These are phyloP conservation scores for Cyclocybe cylindracea DNA, from an alignment of 768 basidiomycete genomes.

Conservation along the genomic window DNA sequence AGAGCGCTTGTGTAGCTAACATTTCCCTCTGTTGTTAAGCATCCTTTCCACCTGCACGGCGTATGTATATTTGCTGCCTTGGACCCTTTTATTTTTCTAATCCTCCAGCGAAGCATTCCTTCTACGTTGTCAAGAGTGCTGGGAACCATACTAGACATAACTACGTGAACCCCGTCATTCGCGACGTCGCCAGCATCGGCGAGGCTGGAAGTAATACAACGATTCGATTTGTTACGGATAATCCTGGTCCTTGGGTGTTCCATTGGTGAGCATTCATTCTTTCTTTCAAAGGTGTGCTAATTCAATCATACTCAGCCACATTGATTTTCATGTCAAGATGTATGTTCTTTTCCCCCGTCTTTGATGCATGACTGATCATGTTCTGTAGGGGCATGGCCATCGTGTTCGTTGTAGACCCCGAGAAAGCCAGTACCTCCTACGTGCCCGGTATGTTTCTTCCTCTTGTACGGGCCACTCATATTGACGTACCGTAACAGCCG, in stretches of 20 bases:
- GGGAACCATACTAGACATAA: background rate
- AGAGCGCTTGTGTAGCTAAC: background rate
- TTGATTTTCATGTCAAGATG: too few species aligned
- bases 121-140: background rate
- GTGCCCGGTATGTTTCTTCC: too few species aligned
- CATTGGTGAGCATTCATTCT: too few species aligned
- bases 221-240: constrained; percentile 2
- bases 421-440: too few species aligned
- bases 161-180: background rate
- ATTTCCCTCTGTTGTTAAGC: background rate
- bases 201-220: background rate
- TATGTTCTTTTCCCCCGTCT: too few species aligned
- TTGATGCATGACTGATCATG: too few species aligned
- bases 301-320: too few species aligned
- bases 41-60: constrained; percentile 12
- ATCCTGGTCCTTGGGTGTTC: constrained; percentile 3
- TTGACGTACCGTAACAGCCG: too few species aligned
- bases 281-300: too few species aligned
- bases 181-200: background rate
- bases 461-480: too few species aligned
- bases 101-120: background rate
- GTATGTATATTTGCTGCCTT: background rate
- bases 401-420: too few species aligned
- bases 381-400: too few species aligned
- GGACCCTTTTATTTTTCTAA: background rate